These are phyloP conservation scores for Arthroderma sp. DNA, from an alignment of 2,329 filamentous ascomycete genomes.

Conservation along the genomic window DNA sequence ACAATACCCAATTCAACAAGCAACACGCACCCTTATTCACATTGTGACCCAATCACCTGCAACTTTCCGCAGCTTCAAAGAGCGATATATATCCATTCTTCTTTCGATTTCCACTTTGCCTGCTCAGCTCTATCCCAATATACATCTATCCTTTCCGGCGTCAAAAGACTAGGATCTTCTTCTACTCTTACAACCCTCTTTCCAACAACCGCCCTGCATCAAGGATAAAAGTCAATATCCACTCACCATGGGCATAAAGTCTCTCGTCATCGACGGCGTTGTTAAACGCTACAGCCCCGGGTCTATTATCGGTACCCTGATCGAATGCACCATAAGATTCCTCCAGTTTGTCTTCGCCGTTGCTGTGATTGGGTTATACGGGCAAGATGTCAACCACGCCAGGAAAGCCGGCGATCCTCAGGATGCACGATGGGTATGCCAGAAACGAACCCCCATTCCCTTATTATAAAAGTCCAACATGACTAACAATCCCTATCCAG, in stretches of 20 bases:
- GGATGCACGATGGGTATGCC: slow-evolving; percentile 57
- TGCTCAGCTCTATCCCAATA: too few species aligned
- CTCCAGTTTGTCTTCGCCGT: slow-evolving; percentile 64
- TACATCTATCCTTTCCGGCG: too few species aligned
- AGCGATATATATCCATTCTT: too few species aligned
- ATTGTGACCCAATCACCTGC: too few species aligned
- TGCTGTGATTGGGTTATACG: slow-evolving; percentile 67
- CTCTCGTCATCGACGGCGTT: slow-evolving; percentile 13
- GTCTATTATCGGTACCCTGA: slow-evolving; percentile 11
- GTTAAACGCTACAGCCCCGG: slow-evolving; percentile 11
- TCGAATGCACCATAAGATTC: slow-evolving; percentile 47
- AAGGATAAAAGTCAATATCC: too few species aligned
- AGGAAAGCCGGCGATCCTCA: slow-evolving; percentile 37
- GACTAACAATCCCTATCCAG: slow-evolving; percentile 22
- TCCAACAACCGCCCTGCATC: too few species aligned
- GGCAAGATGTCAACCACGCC: slow-evolving; percentile 49
- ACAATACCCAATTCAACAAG: too few species aligned
- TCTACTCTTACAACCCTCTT: too few species aligned
- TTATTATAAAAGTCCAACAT: neutral
- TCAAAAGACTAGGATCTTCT: too few species aligned
- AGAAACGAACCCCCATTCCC: neutral
- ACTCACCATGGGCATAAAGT: slow-evolving; percentile 6
- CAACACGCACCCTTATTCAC: too few species aligned
- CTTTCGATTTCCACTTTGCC: too few species aligned
- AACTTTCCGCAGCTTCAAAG: too few species aligned